Conservation (phyloP, 768 basidiomycete species). For the Hericium alpestre region DNA sequence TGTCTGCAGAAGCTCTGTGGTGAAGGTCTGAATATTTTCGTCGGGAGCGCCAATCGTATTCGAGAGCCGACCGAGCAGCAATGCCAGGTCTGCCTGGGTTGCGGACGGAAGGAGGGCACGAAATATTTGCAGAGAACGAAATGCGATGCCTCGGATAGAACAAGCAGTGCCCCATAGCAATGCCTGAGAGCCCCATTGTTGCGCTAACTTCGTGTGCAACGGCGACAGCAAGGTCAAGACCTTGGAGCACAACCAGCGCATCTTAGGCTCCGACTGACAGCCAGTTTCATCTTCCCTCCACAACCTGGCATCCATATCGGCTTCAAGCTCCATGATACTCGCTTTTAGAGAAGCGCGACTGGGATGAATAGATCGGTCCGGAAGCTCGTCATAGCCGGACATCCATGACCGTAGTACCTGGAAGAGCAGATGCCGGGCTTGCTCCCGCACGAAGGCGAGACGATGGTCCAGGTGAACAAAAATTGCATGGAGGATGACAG, state of each 20-base stretch:
- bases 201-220: constrained; percentile 54
- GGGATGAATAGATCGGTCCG: constrained; percentile 43
- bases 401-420: constrained; percentile 77
- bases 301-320: constrained; percentile 42
- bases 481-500: constrained; percentile 66
- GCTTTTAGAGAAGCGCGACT: constrained; percentile 39
- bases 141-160: constrained; percentile 75
- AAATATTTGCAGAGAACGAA: constrained; percentile 85
- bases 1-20: constrained; percentile 72
- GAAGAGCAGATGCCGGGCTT: constrained; percentile 73
- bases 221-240: constrained; percentile 61
- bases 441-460: constrained; percentile 51
- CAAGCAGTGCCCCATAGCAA: constrained; percentile 81
- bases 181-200: constrained; percentile 72
- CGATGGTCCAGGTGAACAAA: constrained; percentile 80
- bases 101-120: constrained; percentile 67
- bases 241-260: constrained; percentile 56
- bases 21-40: constrained; percentile 70
- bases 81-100: constrained; percentile 61
- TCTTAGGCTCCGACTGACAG: constrained; percentile 48
- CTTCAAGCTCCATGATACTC: constrained; percentile 44
- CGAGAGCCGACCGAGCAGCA: constrained; percentile 72
- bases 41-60: constrained; percentile 74
- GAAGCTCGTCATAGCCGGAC: constrained; percentile 64
- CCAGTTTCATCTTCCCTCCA: constrained; percentile 66